Evolutionary conservation across 495 filamentous ascomycete genomes (phyloP).

Genomic region (Pyrenula aspistea): DNA sequence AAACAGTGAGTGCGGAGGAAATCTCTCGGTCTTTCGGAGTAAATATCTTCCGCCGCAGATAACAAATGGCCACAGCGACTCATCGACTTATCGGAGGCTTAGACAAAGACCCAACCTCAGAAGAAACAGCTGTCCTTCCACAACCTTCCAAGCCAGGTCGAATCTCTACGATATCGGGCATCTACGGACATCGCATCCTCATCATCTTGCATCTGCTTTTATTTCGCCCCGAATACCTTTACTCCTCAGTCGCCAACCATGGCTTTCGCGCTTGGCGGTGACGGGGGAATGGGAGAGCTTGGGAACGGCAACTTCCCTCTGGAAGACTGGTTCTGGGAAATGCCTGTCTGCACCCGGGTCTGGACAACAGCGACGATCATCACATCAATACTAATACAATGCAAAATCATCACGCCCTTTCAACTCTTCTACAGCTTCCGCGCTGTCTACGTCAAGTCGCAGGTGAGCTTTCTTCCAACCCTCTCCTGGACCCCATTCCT

Average conservation of each 20-base stretch:
- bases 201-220: no score
- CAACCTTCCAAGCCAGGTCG: neutral
- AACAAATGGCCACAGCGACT: neutral
- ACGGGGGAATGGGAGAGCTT: conserved; percentile 36
- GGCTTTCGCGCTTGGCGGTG: conserved; percentile 55
- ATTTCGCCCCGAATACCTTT: no score
- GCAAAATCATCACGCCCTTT: conserved; percentile 78
- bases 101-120: no score
- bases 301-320: conserved; percentile 69
- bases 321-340: conserved; percentile 96
- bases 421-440: conserved; percentile 95
- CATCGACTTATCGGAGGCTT: neutral
- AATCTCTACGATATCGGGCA: no score
- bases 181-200: no score
- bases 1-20: neutral
- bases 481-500: conserved; percentile 1
- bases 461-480: conserved; percentile 40
- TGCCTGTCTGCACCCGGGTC: conserved; percentile 88
- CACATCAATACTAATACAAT: conserved; percentile 86
- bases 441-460: conserved; percentile 77
- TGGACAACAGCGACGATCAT: conserved; percentile 91
- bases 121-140: neutral
- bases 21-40: neutral
- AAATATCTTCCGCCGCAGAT: neutral
- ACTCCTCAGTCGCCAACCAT: conserved; percentile 21